Evolutionary conservation across 345 rosid genomes (phyloP).

Genomic region (Eutrema yunnanense): DNA sequence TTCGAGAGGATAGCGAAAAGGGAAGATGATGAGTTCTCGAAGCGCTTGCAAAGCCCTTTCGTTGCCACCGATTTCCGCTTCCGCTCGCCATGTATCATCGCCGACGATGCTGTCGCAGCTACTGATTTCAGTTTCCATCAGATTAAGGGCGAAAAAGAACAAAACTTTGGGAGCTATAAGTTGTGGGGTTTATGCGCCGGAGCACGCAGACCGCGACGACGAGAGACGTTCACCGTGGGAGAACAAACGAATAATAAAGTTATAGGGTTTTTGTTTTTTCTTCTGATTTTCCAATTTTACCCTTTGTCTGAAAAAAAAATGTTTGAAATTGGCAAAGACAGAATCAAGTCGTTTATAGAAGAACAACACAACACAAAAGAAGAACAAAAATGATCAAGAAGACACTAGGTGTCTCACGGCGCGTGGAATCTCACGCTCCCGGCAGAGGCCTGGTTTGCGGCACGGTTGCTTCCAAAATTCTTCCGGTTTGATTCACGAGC

Average conservation of each 20-base stretch:
- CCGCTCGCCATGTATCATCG: constrained; percentile 48
- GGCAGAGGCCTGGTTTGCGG: constrained; percentile 93
- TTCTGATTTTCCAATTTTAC: constrained; percentile 3
- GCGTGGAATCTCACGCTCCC: constrained; percentile 51
- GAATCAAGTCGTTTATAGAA: neutral
- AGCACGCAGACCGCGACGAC: neutral
- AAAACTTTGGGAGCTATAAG: neutral
- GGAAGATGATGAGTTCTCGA: constrained; percentile 73
- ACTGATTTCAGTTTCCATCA: constrained; percentile 20
- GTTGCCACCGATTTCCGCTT: constrained; percentile 78
- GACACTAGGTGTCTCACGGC: constrained; percentile 8
- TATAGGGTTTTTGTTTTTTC: constrained; percentile 1
- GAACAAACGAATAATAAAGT: neutral
- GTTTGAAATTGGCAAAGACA: neutral
- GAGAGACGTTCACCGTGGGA: neutral
- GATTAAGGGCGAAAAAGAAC: neutral
- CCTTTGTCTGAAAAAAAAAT: neutral
- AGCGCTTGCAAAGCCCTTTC: constrained; percentile 70
- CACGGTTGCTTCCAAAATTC: constrained; percentile 90
- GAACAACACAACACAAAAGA: neutral
- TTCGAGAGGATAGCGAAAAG: constrained; percentile 58
- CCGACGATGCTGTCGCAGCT: constrained; percentile 15
- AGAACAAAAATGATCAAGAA: no score
- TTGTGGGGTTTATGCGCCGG: constrained; percentile 13
- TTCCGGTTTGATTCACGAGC: constrained; percentile 85